These are phyloP conservation scores for Sarocladium kiliense DNA, from an alignment of 2,329 filamentous ascomycete species.

Conservation along the genomic window DNA sequence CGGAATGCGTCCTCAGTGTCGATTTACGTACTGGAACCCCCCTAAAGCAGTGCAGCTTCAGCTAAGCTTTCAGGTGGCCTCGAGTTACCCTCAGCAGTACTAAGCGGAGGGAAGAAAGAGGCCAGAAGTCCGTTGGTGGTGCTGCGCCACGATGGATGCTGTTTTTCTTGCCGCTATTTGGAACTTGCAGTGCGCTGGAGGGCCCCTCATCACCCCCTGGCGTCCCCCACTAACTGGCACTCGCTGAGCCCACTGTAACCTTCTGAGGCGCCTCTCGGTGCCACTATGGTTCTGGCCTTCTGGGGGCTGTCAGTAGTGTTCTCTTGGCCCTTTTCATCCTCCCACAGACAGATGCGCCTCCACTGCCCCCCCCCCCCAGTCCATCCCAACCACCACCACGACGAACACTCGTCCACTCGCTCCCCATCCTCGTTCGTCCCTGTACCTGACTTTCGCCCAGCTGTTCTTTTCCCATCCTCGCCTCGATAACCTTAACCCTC, in stretches of 20 bases:
- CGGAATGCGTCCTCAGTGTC: background rate
- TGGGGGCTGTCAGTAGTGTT: too few species aligned
- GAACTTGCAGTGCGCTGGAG: background rate
- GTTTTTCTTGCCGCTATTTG: background rate
- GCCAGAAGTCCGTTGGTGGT: background rate
- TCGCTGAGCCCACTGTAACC: too few species aligned
- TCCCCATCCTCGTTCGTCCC: background rate
- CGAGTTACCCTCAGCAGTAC: too few species aligned
- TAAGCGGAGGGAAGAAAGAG: background rate
- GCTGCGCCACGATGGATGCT: constrained; percentile 3
- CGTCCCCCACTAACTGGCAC: background rate
- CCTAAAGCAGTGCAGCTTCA: too few species aligned
- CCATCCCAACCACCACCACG: background rate
- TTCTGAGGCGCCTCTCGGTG: too few species aligned
- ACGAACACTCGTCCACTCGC: background rate
- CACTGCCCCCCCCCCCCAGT: background rate
- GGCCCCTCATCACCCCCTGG: background rate
- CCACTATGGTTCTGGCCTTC: too few species aligned
- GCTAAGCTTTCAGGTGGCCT: constrained; percentile 1
- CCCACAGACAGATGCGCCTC: too few species aligned
- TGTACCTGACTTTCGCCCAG: background rate
- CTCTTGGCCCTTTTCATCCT: too few species aligned
- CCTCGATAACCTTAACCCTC: constrained; percentile 2
- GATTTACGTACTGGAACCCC: background rate
- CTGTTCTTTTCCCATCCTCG: background rate